These are phyloP conservation scores for Pythium vanterpoolii DNA, from an alignment of 352 stramenopile genomes.

Conservation along the genomic window DNA sequence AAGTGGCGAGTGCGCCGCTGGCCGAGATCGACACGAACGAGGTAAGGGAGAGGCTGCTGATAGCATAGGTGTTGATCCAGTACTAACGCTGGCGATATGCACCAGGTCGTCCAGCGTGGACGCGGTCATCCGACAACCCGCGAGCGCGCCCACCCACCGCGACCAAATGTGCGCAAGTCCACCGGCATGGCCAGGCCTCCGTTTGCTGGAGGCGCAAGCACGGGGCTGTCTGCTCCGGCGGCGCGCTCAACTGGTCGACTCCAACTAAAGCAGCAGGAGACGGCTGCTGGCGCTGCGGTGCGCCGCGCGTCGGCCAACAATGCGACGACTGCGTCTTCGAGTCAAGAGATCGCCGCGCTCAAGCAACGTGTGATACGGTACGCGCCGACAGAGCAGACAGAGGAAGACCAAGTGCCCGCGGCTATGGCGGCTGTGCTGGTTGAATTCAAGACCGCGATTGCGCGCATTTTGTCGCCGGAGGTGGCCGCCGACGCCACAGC, in stretches of 20 bases:
- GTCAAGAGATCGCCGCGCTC: not conserved
- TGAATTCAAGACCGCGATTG: not conserved
- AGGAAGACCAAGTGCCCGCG: conserved; percentile 12
- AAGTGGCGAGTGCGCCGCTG: not conserved
- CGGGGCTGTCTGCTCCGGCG: not conserved
- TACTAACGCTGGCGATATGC: not conserved
- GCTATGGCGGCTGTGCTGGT: not conserved
- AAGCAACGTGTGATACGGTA: not conserved
- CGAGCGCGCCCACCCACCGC: conserved; percentile 20
- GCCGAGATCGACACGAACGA: conserved; percentile 14
- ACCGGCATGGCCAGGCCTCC: conserved; percentile 12
- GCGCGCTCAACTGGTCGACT: conserved; percentile 14
- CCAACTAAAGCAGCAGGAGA: conserved; percentile 19
- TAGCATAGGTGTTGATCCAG: not conserved
- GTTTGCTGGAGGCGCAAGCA: not conserved
- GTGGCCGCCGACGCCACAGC: conserved; percentile 40
- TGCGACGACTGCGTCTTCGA: not conserved
- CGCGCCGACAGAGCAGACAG: not conserved
- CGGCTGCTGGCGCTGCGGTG: not conserved
- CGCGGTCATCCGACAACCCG: conserved; percentile 15
- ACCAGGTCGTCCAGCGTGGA: conserved; percentile 3
- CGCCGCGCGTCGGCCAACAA: conserved; percentile 20
- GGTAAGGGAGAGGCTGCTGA: not conserved
- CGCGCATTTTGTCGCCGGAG: conserved; percentile 28
- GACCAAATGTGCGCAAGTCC: conserved; percentile 20